Percentiles rank a stretch among this genome's conserved stretches.
phyloP scores from a whole-genome alignment of 257 asterid species.

The Jasminum sambac region DNA sequence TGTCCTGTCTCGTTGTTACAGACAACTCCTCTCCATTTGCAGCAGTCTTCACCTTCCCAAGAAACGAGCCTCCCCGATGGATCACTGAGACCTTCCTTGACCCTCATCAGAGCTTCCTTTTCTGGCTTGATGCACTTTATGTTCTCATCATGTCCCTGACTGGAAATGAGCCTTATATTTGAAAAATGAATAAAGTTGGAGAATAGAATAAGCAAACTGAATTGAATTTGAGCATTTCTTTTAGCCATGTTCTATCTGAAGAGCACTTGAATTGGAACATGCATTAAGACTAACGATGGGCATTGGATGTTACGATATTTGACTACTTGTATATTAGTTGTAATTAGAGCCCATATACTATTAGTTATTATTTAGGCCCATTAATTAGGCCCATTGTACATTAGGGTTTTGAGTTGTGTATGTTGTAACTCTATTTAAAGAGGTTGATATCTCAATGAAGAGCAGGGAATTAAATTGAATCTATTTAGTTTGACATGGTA shows the following conservation, averaged over 20 bases:
- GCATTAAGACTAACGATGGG: no score
- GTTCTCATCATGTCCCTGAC: background rate
- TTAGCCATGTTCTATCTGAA: background rate
- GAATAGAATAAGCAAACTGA: conserved; percentile 4
- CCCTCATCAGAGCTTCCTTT: conserved; percentile 23
- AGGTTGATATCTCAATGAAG: no score
- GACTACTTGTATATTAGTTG: no score
- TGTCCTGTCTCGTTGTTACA: conserved; percentile 27
- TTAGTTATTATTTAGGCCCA: no score
- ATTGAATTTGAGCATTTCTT: background rate
- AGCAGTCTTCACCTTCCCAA: conserved; percentile 36
- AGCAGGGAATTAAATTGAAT: no score
- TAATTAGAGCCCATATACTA: no score
- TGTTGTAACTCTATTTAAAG: no score
- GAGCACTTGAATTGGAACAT: no score
- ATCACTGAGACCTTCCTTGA: conserved; percentile 23
- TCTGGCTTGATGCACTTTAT: conserved; percentile 18
- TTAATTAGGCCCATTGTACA: no score
- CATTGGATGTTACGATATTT: no score
- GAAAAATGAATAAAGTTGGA: background rate
- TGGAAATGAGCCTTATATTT: background rate
- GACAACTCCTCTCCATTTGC: conserved; percentile 31
- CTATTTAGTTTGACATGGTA: no score
- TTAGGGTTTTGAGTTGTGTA: no score
- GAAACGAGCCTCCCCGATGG: conserved; percentile 23